phyloP scores from a whole-genome alignment of 1,284 basidiomycete genomes.

The Malassezia arunalokei region DNA sequence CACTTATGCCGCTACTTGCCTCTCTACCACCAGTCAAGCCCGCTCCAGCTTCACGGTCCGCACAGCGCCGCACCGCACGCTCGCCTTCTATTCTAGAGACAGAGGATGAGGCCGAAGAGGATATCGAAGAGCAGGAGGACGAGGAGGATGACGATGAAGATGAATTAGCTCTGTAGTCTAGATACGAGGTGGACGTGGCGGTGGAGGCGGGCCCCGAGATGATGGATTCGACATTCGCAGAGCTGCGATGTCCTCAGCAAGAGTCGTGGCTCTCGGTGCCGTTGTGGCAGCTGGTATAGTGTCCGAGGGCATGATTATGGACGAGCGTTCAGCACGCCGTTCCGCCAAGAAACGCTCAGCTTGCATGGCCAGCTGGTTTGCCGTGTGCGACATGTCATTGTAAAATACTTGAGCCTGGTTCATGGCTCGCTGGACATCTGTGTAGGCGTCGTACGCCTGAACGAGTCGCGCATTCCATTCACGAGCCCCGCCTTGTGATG shows the following conservation, averaged over 20 bases:
- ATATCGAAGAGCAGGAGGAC: neutral
- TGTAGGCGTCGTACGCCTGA: conserved; percentile 65
- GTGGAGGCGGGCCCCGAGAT: neutral
- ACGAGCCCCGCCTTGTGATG: conserved; percentile 63
- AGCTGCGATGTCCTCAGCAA: conserved; percentile 9
- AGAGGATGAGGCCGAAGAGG: neutral
- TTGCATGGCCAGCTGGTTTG: neutral
- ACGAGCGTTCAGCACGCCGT: conserved; percentile 9
- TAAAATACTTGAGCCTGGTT: conserved; percentile 82
- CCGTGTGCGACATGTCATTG: conserved; percentile 54
- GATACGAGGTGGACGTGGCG: neutral
- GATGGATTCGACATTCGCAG: neutral
- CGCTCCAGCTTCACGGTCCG: neutral
- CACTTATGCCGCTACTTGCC: neutral
- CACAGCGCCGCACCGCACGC: neutral
- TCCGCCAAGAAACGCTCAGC: neutral
- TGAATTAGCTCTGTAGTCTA: neutral
- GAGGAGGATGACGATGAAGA: conserved; percentile 5
- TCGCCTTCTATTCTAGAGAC: neutral
- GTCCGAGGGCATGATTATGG: neutral
- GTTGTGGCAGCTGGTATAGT: neutral
- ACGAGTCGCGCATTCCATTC: conserved; percentile 62
- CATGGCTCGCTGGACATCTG: conserved; percentile 72
- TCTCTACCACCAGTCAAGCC: neutral
- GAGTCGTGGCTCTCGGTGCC: neutral